Conservation (phyloP, 129 eudicot genomes). For the Rutidosis leptorrhynchoides region DNA sequence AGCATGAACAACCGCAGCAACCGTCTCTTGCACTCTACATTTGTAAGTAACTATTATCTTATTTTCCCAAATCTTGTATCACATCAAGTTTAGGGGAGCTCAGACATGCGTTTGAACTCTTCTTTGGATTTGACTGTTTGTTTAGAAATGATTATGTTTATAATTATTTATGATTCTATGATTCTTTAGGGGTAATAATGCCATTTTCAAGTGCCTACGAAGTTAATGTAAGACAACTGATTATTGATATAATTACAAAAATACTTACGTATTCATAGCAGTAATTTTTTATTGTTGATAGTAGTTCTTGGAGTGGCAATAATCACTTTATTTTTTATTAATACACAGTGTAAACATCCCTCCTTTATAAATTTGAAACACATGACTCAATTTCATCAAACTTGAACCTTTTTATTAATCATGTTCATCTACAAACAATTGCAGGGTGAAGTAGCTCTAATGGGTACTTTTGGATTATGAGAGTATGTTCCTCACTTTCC, state of each 20-base stretch:
- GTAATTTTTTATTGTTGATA: not conserved
- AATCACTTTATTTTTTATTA: not conserved
- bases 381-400: slow-evolving; percentile 6
- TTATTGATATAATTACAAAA: not conserved
- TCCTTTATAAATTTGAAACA: not conserved
- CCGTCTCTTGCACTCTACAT: slow-evolving; percentile 3
- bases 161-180: not conserved
- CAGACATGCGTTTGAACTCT: not conserved
- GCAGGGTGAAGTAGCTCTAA: slow-evolving; percentile 20
- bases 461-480: slow-evolving; percentile 6
- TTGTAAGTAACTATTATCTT: slow-evolving; percentile 4
- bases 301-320: not conserved
- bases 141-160: not conserved
- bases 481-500: slow-evolving; percentile 12
- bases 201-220: not conserved
- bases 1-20: slow-evolving; percentile 23
- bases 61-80: not conserved
- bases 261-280: not conserved
- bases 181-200: not conserved
- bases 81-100: not conserved
- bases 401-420: not conserved
- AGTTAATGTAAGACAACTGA: not conserved
- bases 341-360: not conserved
- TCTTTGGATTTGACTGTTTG: not conserved
- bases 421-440: not conserved